These are phyloP conservation scores for Porcisia hertigi DNA, from an alignment of 208 protist genomes.

Conservation along the genomic window DNA sequence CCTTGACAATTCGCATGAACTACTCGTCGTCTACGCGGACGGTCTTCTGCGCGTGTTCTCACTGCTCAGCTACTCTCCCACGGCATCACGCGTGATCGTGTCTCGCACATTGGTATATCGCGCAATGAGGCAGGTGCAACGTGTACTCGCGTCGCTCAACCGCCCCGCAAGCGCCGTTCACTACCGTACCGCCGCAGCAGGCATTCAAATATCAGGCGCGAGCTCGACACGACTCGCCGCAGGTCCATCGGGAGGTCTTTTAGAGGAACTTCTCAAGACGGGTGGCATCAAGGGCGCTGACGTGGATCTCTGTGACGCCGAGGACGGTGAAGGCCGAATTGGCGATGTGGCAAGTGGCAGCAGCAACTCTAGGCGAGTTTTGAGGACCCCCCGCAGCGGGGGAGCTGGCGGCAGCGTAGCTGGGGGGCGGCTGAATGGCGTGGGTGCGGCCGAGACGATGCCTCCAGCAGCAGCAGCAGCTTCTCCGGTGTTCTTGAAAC, in stretches of 20 bases:
- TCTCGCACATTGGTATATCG: slow-evolving; percentile 63
- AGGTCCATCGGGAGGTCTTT: background rate
- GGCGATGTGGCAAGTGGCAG: background rate
- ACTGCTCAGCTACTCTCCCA: slow-evolving; percentile 50
- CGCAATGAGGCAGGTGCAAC: slow-evolving; percentile 19
- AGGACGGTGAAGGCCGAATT: background rate
- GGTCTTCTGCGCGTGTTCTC: slow-evolving; percentile 73
- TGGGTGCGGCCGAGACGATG: background rate
- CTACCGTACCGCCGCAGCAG: background rate
- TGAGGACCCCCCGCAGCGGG: background rate
- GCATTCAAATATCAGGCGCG: background rate
- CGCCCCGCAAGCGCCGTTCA: background rate
- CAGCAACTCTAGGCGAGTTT: background rate
- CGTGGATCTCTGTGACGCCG: background rate
- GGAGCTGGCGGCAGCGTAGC: slow-evolving; percentile 1
- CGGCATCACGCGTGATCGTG: slow-evolving; percentile 65
- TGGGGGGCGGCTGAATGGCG: background rate
- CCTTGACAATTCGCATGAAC: slow-evolving; percentile 56
- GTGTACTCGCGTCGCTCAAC: background rate
- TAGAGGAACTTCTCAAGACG: background rate
- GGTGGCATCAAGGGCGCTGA: background rate
- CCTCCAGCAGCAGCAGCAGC: background rate
- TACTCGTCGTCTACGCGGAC: slow-evolving; percentile 74
- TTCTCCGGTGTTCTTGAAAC: background rate
- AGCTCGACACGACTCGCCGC: background rate